A percentile compares a stretch with the other conserved stretches of the same genome.
These are phyloP conservation scores for Claviceps cyperi DNA, from an alignment of 2,329 filamentous ascomycete genomes.

Conservation along the genomic window DNA sequence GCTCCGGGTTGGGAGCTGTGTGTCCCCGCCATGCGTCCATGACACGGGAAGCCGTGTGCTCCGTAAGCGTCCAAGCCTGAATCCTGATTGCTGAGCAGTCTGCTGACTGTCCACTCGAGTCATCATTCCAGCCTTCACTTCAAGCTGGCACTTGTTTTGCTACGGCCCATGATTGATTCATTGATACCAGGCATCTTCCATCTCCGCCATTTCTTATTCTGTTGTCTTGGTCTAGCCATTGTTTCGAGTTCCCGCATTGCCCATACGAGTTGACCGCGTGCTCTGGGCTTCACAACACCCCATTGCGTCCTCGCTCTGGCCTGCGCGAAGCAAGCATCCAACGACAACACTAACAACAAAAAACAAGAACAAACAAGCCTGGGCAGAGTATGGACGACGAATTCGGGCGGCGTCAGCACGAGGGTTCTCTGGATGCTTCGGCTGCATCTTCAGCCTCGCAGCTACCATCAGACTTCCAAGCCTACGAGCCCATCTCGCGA, in stretches of 20 bases:
- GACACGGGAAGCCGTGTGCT: not conserved
- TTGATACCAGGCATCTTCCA: not conserved
- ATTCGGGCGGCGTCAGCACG: conserved; percentile 19
- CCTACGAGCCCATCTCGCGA: conserved; percentile 61
- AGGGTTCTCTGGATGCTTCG: conserved; percentile 16
- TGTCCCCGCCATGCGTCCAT: not conserved
- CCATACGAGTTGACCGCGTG: not conserved
- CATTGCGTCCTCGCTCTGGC: not conserved
- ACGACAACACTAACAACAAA: not conserved
- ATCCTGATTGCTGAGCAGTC: not conserved
- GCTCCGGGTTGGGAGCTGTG: not conserved
- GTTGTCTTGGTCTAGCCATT: not conserved
- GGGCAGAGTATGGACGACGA: conserved; percentile 24
- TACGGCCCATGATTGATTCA: not conserved
- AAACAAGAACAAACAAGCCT: not conserved
- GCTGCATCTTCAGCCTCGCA: conserved; percentile 19
- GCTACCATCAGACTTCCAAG: conserved; percentile 23
- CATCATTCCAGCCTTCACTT: not conserved
- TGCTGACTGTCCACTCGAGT: not conserved
- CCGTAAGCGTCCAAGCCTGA: conserved; percentile 3
- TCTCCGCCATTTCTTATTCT: not conserved
- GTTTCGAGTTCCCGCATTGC: not conserved
- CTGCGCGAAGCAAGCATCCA: not conserved
- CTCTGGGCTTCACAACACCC: not conserved
- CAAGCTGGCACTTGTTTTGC: not conserved